Conservation (phyloP, 2,329 filamentous ascomycete genomes). For the Torrubiella hemipterigena region DNA sequence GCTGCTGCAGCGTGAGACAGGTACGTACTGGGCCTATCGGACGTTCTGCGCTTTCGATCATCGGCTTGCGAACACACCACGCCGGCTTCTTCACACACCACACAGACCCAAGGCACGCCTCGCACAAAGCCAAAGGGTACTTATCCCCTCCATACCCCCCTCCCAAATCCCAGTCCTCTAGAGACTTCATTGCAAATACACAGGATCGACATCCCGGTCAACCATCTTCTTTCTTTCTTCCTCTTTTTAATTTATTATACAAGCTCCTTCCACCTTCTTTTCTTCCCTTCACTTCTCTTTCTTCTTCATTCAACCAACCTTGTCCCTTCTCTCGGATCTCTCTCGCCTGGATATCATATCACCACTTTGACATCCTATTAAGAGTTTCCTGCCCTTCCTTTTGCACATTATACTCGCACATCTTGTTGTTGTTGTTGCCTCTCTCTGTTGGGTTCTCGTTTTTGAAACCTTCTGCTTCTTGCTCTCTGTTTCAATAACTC, state of each 20-base stretch:
- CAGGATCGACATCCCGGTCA: conserved; percentile 38
- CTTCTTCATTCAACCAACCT: conserved; percentile 27
- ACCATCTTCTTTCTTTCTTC: conserved; percentile 26
- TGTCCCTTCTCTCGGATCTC: conserved; percentile 13
- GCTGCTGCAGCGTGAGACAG: no score
- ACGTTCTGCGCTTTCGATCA: no score
- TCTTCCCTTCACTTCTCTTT: conserved; percentile 10
- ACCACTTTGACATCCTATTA: conserved; percentile 5
- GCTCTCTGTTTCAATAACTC: conserved; percentile 1
- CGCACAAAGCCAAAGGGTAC: no score
- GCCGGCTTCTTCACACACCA: conserved; percentile 1
- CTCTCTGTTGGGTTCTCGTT: conserved; percentile 9
- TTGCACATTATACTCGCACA: conserved; percentile 10
- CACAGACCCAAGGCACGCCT: background rate
- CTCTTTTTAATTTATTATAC: conserved; percentile 32
- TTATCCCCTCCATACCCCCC: conserved; percentile 35
- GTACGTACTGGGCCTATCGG: no score
- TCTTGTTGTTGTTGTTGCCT: conserved; percentile 5
- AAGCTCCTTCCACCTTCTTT: conserved; percentile 37
- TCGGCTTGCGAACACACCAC: no score
- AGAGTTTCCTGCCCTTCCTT: conserved; percentile 33
- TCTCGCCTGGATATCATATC: conserved; percentile 15
- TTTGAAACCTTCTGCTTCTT: conserved; percentile 8
- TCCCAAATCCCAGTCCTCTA: conserved; percentile 22
- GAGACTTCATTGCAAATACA: no score